Conservation (phyloP, 306 rosid genomes). For the Malus asiatica region DNA sequence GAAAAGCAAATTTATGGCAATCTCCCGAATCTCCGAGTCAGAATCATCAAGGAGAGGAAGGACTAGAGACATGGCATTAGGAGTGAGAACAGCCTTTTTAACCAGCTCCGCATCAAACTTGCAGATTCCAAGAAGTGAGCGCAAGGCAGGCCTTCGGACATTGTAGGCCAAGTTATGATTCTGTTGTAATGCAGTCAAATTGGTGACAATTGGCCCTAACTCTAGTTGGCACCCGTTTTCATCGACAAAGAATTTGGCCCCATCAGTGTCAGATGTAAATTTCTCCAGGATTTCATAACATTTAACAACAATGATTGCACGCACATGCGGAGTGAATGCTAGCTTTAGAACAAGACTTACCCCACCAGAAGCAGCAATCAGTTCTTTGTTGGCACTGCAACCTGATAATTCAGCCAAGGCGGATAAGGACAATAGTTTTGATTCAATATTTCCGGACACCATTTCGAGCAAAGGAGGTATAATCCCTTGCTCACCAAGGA, state of each 20-base stretch:
- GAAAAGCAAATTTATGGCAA: constrained; percentile 56
- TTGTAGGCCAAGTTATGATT: constrained; percentile 32
- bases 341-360: constrained; percentile 49
- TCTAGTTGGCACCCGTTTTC: constrained; percentile 57
- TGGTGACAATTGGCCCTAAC: constrained; percentile 52
- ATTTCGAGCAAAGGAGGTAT: constrained; percentile 68
- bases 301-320: constrained; percentile 32
- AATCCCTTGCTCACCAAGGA: constrained; percentile 67
- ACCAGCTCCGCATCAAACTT: constrained; percentile 60
- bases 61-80: constrained; percentile 53
- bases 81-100: constrained; percentile 65
- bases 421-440: constrained; percentile 44
- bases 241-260: constrained; percentile 52
- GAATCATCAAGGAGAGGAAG: constrained; percentile 72
- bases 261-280: constrained; percentile 44
- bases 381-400: constrained; percentile 46
- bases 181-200: constrained; percentile 44
- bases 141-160: constrained; percentile 52
- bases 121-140: constrained; percentile 69
- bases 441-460: constrained; percentile 41
- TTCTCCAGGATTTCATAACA: constrained; percentile 71
- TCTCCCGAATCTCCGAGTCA: constrained; percentile 58
- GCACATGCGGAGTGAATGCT: constrained; percentile 33
- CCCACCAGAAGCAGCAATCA: constrained; percentile 56
- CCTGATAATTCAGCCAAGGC: constrained; percentile 54